Base-by-base conservation (phyloP, 2,329 filamentous ascomycete genomes). In the Fusarium denticulatum region DNA sequence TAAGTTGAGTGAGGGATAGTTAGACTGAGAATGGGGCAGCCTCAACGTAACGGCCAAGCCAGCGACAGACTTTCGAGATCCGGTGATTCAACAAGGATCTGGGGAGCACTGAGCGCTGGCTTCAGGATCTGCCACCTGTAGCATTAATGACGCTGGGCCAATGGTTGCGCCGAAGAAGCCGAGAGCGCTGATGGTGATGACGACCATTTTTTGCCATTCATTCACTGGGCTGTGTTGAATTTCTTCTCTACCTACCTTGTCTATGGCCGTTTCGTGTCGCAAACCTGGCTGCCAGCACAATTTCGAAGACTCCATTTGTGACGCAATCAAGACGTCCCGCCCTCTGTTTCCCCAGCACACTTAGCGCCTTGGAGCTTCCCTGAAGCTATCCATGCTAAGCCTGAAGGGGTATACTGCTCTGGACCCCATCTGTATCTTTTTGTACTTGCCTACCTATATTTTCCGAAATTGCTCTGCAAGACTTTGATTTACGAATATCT, bases 271-370 rank as follows among this genome's bases (percentile, higher is more conserved):
- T 28, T 20, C 39, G 26, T 28, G 71, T 69, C 65, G 67, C 65
- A 70, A 45, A 60, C 58, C 46, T 60, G 36, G 36, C 37, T 39
- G 34, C 40, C 43, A 63, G 28, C 37, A 40, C 36, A 61, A 71
- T 49, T 71, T 63, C 57, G 28, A 42, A 43, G 69, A 59, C 50
- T 67, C 72, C 72, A 75, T 74, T 61, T 36, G 72, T 74, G 72
- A 74, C 72, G 72, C 72, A 74, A 74, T 74, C 39, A 58, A 60
- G 34, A 59, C 45, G 55, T 63, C 60, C 57, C 43, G 55, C 59
- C 40, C 43, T 40, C 62, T 67, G 60, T 56, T 72, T 58, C 60
- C 71, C 64, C 64, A 61, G 63, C 60, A 47, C 63, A 61, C 60
- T 47, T 65, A 62, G 71, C 68, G 72, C 36, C 46, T 58, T 47